phyloP scores from a whole-genome alignment of 371 early-diverging fungal species.

The Haplosporangium sp. region DNA sequence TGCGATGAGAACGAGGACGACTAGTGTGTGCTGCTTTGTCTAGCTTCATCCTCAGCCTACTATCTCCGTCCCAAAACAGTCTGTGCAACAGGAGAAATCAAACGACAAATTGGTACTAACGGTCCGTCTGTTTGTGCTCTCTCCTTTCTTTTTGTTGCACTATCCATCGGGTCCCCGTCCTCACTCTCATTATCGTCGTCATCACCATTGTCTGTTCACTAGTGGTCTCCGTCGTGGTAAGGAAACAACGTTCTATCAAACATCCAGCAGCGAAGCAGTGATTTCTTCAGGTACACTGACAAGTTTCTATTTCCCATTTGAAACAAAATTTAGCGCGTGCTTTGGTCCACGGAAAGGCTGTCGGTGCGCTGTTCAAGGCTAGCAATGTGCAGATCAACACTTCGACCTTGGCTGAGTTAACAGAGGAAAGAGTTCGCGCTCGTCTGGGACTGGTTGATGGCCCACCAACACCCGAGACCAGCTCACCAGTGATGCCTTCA shows the following conservation, averaged over 20 bases:
- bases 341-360: conserved; percentile 77
- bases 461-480: conserved; percentile 48
- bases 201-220: not conserved
- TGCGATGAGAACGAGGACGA: too few species aligned
- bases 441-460: conserved; percentile 48
- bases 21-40: not conserved
- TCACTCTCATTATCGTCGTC: not conserved
- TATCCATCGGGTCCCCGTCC: not conserved
- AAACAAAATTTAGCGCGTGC: conserved; percentile 66
- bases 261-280: not conserved
- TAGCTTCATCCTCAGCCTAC: not conserved
- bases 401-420: conserved; percentile 58
- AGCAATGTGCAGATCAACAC: conserved; percentile 65
- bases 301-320: not conserved
- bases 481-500: conserved; percentile 49
- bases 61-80: not conserved
- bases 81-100: not conserved
- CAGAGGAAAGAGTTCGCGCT: conserved; percentile 55
- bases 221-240: conserved; percentile 52
- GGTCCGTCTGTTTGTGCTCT: too few species aligned
- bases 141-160: too few species aligned
- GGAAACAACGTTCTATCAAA: not conserved
- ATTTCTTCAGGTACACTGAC: not conserved
- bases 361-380: conserved; percentile 67
- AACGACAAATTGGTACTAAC: too few species aligned